A percentile compares a stretch with the other conserved stretches of the same genome.
These are phyloP conservation scores for Penicillium corylophilum DNA, from an alignment of 2,329 filamentous ascomycete species.

Conservation along the genomic window DNA sequence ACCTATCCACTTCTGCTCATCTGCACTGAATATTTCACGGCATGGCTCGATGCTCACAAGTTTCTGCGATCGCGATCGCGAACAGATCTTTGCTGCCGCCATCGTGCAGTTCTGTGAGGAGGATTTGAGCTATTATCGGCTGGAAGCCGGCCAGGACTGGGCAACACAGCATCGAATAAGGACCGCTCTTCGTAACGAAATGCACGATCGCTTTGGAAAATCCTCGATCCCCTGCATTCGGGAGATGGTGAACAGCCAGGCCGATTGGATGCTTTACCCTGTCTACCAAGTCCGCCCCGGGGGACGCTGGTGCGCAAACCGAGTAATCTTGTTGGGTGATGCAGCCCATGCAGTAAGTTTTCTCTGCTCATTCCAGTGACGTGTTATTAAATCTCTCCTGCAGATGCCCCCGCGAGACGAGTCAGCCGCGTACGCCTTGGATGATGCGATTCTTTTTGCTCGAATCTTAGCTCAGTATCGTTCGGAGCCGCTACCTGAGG, in stretches of 20 bases:
- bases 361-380: not conserved
- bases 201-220: conserved; percentile 37
- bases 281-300: conserved; percentile 43
- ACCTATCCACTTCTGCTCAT: conserved; percentile 38
- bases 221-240: conserved; percentile 38
- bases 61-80: conserved; percentile 37
- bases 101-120: conserved; percentile 39
- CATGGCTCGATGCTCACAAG: conserved; percentile 42
- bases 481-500: conserved; percentile 30
- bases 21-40: conserved; percentile 41
- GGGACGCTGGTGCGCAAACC: conserved; percentile 42
- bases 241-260: conserved; percentile 35
- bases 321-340: conserved; percentile 46
- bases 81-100: conserved; percentile 42
- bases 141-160: conserved; percentile 35
- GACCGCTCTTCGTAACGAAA: conserved; percentile 34
- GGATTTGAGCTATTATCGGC: conserved; percentile 22
- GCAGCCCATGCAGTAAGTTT: conserved; percentile 47
- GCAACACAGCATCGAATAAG: conserved; percentile 35
- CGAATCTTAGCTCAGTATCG: conserved; percentile 38
- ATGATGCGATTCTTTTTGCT: conserved; percentile 47
- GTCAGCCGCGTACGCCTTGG: conserved; percentile 46
- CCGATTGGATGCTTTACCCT: conserved; percentile 47
- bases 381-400: not conserved
- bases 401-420: conserved; percentile 51